Percentiles rank a stretch among this genome's conserved stretches.
These are phyloP conservation scores for Fusarium musae DNA, from an alignment of 2,329 filamentous ascomycete species.

Conservation along the genomic window DNA sequence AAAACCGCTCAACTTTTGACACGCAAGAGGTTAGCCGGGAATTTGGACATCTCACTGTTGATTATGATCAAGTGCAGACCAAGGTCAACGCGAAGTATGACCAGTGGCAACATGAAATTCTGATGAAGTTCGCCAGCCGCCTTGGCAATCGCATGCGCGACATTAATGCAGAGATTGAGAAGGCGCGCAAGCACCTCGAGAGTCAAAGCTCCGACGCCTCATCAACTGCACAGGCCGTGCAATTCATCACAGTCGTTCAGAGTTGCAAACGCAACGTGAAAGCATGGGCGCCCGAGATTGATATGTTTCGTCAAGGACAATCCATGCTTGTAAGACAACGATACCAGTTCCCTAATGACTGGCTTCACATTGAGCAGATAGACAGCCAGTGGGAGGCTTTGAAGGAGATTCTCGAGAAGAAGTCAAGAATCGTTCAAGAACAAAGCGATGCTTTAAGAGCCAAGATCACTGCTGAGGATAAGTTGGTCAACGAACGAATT, in stretches of 20 bases:
- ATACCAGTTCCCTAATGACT: constrained; percentile 92
- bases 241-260: constrained; percentile 98
- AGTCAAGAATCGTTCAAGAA: constrained; percentile 94
- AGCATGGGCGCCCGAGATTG: constrained; percentile 94
- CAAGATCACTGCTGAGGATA: constrained; percentile 95
- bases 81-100: constrained; percentile 99
- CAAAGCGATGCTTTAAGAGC: constrained; percentile 94
- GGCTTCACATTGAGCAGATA: constrained; percentile 95
- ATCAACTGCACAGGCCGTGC: constrained; percentile 95
- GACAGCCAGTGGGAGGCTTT: constrained; percentile 95
- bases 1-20: constrained; percentile 95
- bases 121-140: constrained; percentile 90
- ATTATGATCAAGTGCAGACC: constrained; percentile 98
- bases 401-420: constrained; percentile 90
- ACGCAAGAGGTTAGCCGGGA: constrained; percentile 92
- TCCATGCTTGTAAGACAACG: constrained; percentile 90
- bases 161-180: constrained; percentile 90
- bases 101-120: constrained; percentile 98
- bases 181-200: constrained; percentile 89
- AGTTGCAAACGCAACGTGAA: constrained; percentile 95
- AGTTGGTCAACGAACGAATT: constrained; percentile 89
- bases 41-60: constrained; percentile 94
- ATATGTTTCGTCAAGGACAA: constrained; percentile 94
- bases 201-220: constrained; percentile 91
- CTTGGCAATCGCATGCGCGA: constrained; percentile 92